Base-by-base conservation (phyloP, 2,329 filamentous ascomycete genomes). In the Amesomyces nigricolor region DNA sequence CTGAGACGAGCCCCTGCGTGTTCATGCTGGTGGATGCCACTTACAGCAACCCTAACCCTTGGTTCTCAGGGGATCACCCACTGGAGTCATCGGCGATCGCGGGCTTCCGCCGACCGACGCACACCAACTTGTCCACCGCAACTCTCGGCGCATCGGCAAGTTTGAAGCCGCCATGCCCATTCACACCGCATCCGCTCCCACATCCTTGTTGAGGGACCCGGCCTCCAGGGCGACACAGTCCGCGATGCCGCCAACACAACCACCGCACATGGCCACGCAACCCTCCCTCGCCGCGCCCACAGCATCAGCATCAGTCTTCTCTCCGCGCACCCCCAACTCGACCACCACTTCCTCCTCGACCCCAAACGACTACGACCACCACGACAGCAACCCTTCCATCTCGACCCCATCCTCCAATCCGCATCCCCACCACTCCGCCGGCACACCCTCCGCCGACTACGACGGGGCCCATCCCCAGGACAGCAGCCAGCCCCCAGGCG, bases 281-380 rank as follows among this genome's bases (percentile, higher is more conserved):
- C 32, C 37, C 14, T 29, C 44, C 26, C 8, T 35, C 8, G 30
- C 45, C 17, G 3, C 29, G 37, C 9, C 11, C 13, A 38, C 47
- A 45, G 13, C 30, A 51, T 26, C 57, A 26, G 40, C 56, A 10
- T 46, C 51, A 10, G 53, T 51, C 38, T 54, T 54, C 37, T 53
- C 56, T 22, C 54, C 58, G 5, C 53, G 54, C 17, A 49, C 56
- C 10, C 47, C 53, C 10, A 53, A n/a, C 35, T 54, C 48, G 11
- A 30, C 39, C 46, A 37, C 48, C 17, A 43, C 52, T 39, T 51
- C 50, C 11, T 19, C 47, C 10, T 47, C 48, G 1, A 38, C 49
- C 17, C 42, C 52, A 3, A 16, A 35, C 43, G 42, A 42, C 37
- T 17, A 37, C 46, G 40, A 49, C 43, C 32, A 29, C 43, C 47